phyloP scores from a whole-genome alignment of 1,139 yeast species.

The Yamadazyma triangularis region DNA sequence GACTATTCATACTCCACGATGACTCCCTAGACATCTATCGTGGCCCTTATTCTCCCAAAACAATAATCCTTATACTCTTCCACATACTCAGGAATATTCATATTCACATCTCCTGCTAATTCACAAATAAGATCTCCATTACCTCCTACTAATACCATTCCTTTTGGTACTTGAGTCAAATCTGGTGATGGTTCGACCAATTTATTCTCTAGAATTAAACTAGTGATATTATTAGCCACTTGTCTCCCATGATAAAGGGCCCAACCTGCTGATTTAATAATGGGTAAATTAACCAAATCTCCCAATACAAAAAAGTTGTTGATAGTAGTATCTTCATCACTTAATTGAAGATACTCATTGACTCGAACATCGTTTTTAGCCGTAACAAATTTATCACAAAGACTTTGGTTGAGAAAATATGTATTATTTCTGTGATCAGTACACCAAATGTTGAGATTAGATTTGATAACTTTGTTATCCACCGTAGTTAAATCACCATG shows the following conservation, averaged over 20 bases:
- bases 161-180: slow-evolving; percentile 29
- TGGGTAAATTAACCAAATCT: slow-evolving; percentile 37
- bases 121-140: slow-evolving; percentile 39
- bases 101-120: slow-evolving; percentile 30
- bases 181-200: slow-evolving; percentile 36
- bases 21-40: slow-evolving; percentile 14
- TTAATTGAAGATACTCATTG: slow-evolving; percentile 35
- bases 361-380: slow-evolving; percentile 24
- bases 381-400: slow-evolving; percentile 20
- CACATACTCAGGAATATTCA: slow-evolving; percentile 33
- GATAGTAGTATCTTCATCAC: slow-evolving; percentile 11
- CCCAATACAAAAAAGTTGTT: slow-evolving; percentile 36
- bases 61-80: slow-evolving; percentile 38
- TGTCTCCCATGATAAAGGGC: slow-evolving; percentile 43
- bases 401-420: slow-evolving; percentile 15
- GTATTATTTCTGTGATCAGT: slow-evolving; percentile 39
- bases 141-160: slow-evolving; percentile 44
- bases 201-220: slow-evolving; percentile 23
- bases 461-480: slow-evolving; percentile 22
- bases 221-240: slow-evolving; percentile 35
- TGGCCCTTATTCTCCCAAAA: slow-evolving; percentile 19
- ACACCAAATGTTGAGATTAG: slow-evolving; percentile 43
- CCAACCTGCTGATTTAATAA: slow-evolving; percentile 47
- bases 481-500: slow-evolving; percentile 28
- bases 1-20: too few species aligned